A percentile compares a stretch with the other conserved stretches of the same genome.
Evolutionary conservation across 805 yeast genomes (phyloP).

Genomic region (Candida yuanshanica): DNA sequence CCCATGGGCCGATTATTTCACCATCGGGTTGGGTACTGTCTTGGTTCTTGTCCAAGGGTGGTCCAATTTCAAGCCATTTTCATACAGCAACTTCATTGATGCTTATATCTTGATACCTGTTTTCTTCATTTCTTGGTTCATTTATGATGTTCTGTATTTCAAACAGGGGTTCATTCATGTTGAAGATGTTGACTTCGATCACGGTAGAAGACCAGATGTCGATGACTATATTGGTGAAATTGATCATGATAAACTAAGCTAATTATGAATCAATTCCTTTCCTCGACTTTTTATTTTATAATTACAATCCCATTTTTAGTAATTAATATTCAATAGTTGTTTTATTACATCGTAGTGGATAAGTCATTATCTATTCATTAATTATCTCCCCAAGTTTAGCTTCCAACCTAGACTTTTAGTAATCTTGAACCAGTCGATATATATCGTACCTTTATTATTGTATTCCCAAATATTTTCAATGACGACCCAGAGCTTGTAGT

Average conservation of each 20-base stretch:
- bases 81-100: conserved; percentile 47
- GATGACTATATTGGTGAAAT: conserved; percentile 11
- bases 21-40: conserved; percentile 32
- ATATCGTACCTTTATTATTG: conserved; percentile 26
- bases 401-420: conserved; percentile 37
- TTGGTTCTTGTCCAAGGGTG: conserved; percentile 44
- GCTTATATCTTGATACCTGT: conserved; percentile 60
- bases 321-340: too few relatives aligned
- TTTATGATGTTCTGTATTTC: conserved; percentile 34
- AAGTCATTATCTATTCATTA: neutral
- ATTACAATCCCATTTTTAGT: too few relatives aligned
- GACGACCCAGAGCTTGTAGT: conserved; percentile 31
- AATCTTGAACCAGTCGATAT: conserved; percentile 39
- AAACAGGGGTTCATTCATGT: conserved; percentile 34
- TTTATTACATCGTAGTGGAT: too few relatives aligned
- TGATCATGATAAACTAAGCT: neutral
- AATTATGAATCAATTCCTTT: too few relatives aligned
- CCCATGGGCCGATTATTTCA: conserved; percentile 36
- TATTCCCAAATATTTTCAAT: conserved; percentile 34
- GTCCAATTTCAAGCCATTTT: conserved; percentile 43
- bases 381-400: conserved; percentile 21
- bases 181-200: conserved; percentile 40
- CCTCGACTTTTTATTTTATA: too few relatives aligned
- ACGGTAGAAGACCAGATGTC: conserved; percentile 42
- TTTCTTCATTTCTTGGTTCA: conserved; percentile 40